Evolutionary conservation across 2,329 filamentous ascomycete genomes (phyloP), one percentile per base, ranked within the genome.

Genomic region (Didymella sp.): DNA sequence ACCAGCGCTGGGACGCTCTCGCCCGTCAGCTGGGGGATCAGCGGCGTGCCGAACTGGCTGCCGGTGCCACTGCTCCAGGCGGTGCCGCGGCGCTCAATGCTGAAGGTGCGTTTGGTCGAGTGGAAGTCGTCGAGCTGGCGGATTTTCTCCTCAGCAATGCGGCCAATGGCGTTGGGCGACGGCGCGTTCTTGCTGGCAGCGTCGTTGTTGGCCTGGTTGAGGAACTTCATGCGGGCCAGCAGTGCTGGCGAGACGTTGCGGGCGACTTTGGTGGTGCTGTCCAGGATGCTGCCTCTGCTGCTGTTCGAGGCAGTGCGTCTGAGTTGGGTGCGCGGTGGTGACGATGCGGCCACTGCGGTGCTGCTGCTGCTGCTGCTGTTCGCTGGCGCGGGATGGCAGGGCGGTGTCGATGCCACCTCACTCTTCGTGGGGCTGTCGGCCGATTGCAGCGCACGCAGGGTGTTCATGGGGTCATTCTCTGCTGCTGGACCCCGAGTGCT

Each of bases 61-160:
- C 45, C 42, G 73, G 85, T 86, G 79, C 59, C 60, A 73, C 86
- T 87, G 79, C 85, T 90, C 89, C 89, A 92, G 67, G 88, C 84
- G 70, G 87, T 86, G 72, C 89, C 89, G 69, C 87, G 84, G 71
- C 87, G 83, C 74, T 87, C 82, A 67, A 90, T 79, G 63, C 78
- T 79, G 62, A 80, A 79, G 62, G 78, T 80, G 70, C 81, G 69
- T 58, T 85, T 83, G 63, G 84, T 66, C 25, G 56, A 58, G 72
- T 90, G 87, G 58, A 85, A 84, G 64, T 85, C 80, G 78, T 92
- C 89, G 67, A 92, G 83, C 69, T 87, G 82, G 64, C 86, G 84
- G 56, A 92, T 81, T 68, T 91, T 88, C 63, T 87, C 81, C 75
- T 91, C 87, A 67, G 89, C 82, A 51, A 92, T 85, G 58, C 89